phyloP scores from a whole-genome alignment of 192 early-diverging fungal genomes.

The Dispira simplex region DNA sequence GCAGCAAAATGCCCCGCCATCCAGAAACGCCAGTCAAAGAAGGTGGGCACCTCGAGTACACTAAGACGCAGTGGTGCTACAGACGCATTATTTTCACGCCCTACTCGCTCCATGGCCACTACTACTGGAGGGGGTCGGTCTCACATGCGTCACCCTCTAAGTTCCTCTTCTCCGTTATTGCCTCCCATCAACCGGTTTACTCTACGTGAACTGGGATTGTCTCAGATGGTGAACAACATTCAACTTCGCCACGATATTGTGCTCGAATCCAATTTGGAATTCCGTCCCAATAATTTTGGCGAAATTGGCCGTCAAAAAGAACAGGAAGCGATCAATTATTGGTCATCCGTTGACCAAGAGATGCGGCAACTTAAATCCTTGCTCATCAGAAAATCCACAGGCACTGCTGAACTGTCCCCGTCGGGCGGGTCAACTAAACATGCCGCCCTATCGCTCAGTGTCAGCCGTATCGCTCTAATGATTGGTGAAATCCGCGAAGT shows the following conservation, averaged over 20 bases:
- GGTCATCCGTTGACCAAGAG: constrained; percentile 46
- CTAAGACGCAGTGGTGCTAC: not conserved
- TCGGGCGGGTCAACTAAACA: not conserved
- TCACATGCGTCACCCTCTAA: no score
- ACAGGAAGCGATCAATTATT: constrained; percentile 48
- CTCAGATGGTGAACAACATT: constrained; percentile 68
- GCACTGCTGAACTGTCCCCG: not conserved
- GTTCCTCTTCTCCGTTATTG: not conserved
- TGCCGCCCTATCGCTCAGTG: not conserved
- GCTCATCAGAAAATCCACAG: not conserved
- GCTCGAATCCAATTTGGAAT: constrained; percentile 80
- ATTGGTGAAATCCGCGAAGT: constrained; percentile 64
- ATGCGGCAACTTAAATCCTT: constrained; percentile 17
- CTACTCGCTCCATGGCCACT: not conserved
- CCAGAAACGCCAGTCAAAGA: not conserved
- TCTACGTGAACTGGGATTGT: constrained; percentile 65
- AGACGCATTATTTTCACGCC: not conserved
- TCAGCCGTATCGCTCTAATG: constrained; percentile 35
- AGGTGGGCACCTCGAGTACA: not conserved
- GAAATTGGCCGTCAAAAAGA: constrained; percentile 44
- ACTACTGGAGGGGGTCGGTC: not conserved
- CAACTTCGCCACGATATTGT: constrained; percentile 81
- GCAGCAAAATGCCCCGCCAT: not conserved
- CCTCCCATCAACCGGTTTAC: constrained; percentile 79
- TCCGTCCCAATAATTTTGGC: constrained; percentile 73